Base-by-base conservation (phyloP, 441 rosid genomes). In the Adansonia gregorii region DNA sequence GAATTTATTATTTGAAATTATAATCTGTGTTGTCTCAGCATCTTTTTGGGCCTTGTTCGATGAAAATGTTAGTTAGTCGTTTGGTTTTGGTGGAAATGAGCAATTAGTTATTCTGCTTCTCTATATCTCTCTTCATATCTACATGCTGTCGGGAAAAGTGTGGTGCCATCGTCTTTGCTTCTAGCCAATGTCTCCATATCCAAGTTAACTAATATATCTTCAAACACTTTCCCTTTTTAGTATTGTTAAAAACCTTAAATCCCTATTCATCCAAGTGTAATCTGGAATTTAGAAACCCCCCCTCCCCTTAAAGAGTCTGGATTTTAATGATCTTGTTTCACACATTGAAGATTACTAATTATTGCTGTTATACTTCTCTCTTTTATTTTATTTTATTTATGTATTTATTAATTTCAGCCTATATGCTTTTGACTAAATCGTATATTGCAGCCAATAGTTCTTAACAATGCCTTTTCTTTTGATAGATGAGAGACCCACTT, bases 401-500 rank as follows among this genome's bases (percentile, higher is more conserved):
- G 8, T 48, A 69, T 24, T 49, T 49, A 11, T 48, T 48, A 68
- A 22, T 68, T 22, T 68, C 43, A 22, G 20, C 19, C 59, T 49
- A 48, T 49, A 8, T 39, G 61, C 63, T 31, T 70, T 71, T 35
- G 61, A 31, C 75, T 71, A n/a, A 52, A 71, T 71, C 4, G n/a
- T 31, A n/a, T 3, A 27, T 71, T 52, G 48, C 61, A 4, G 41
- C 27, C 31, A 76, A 59, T 35, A 46, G 59, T 31, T 77, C 77
- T 54, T 73, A 82, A 22, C 67, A 35, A 3, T 65, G 27, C 80
- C 35, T 43, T 79, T 65, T 61, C 31, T 75, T 81, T 79, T 83
- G 55, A 77, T 85, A 94, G 99, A 94, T 78, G 65, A 86, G 83
- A 81, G 98, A 96, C 77, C 98, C 98, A 39, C 87, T 94, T 78